Evolutionary conservation across 768 basidiomycete species (phyloP), one percentile per base, ranked within the genome.

Genomic region (Auriscalpium vulgare): DNA sequence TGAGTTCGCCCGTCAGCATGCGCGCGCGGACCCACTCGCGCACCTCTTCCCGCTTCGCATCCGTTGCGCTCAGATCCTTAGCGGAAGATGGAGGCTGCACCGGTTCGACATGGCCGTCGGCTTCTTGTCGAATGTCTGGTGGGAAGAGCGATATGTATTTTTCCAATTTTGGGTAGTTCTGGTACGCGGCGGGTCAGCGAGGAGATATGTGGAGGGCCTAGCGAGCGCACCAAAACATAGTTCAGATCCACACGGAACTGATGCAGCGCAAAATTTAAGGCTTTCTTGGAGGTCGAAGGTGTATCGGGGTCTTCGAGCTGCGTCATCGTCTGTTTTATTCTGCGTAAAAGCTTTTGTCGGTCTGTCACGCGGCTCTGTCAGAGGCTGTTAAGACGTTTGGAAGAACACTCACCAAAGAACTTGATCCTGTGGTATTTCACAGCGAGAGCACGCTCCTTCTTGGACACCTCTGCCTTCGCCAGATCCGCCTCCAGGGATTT

Each of bases 101-200:
- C 8, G 59, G 43, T 29, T 61, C 54, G 23, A 57, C 59, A n/a
- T 47, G 43, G 17, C 49, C 50, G 13, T 19, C 34, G 2, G 29
- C 29, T 3, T 29, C 29, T 38, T 75, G 68, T 48, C 82, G 76
- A 8, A 75, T 70, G 64, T 84, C 83, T 0, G 87, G 81, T 6
- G 94, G 91, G 68, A 93, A 95, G 29, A 97, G 77, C 1, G 93
- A 90, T 35, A 97, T 82, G 67, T 97, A 97, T 74, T 91, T 95
- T 65, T 85, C 81, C 10, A 79, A 74, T 69, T 88, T 92, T 6
- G 91, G 91, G 68, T 87, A 93, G 68, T 91, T 82, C 90, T 92
- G 58, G 23, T 13, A 37, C 10, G 10, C n/a, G 37, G 38, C 51
- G 34, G 21, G 13, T 14, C 40, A 37, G 19, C 21, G 49, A 2